Conservation (phyloP, 2,329 filamentous ascomycete species). For the Nemania abortiva region DNA sequence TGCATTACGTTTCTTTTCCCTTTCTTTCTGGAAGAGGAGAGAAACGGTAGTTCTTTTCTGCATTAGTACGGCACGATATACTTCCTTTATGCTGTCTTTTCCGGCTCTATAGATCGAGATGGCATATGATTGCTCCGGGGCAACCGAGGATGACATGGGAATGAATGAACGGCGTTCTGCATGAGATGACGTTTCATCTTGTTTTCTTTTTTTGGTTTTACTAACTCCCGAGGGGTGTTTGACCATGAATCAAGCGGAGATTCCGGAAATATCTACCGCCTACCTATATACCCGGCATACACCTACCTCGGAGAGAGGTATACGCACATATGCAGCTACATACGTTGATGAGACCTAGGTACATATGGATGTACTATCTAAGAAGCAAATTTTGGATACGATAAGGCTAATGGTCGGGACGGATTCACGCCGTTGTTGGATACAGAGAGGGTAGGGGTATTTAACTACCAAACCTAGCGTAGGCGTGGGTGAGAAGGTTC, state of each 20-base stretch:
- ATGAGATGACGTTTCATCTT: not conserved
- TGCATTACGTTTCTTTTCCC: not conserved
- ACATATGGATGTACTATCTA: not conserved
- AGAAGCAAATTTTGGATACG: not conserved
- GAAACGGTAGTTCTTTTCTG: not conserved
- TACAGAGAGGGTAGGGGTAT: not conserved
- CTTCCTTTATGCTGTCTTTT: not conserved
- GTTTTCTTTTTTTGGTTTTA: not conserved
- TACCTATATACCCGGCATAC: not conserved
- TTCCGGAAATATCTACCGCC: not conserved
- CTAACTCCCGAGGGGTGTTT: not conserved
- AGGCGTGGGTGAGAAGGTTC: not conserved
- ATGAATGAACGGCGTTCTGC: conserved; percentile 3
- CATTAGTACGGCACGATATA: not conserved
- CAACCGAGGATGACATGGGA: conserved; percentile 1
- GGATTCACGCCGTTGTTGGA: not conserved
- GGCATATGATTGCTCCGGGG: conserved; percentile 1
- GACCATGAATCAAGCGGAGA: not conserved
- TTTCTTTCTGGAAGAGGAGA: not conserved
- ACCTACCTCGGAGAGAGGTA: not conserved
- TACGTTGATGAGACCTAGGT: not conserved
- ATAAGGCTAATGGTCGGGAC: not conserved
- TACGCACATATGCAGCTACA: not conserved
- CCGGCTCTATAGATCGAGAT: conserved; percentile 13
- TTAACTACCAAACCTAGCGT: not conserved